phyloP scores from a whole-genome alignment of 169 alveolate species.

The Cryptosporidium sp. region DNA sequence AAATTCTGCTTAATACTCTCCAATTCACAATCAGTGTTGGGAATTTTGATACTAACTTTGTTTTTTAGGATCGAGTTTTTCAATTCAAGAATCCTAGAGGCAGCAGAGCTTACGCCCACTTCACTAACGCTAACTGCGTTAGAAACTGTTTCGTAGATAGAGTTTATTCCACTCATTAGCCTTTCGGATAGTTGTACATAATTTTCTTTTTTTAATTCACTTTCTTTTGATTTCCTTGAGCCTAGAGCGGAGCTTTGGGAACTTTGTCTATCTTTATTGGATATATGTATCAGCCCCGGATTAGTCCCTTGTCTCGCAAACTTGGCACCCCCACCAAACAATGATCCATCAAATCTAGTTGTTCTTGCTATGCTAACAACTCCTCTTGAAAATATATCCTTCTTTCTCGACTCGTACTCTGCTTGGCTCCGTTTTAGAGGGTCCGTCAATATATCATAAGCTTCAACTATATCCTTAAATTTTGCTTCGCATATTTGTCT shows the following conservation, averaged over 20 bases:
- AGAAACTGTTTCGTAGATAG: constrained; percentile 50
- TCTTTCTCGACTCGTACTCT: constrained; percentile 61
- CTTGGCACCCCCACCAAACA: constrained; percentile 74
- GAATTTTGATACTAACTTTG: neutral
- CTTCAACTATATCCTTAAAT: constrained; percentile 85
- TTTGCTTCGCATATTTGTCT: constrained; percentile 80
- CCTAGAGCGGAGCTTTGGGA: neutral
- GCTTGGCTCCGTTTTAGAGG: constrained; percentile 80
- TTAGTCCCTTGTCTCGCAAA: constrained; percentile 74
- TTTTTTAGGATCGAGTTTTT: constrained; percentile 26
- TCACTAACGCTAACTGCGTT: constrained; percentile 38
- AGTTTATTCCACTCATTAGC: constrained; percentile 13
- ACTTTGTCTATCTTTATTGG: neutral
- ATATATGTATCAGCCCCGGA: constrained; percentile 58
- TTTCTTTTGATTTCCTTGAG: neutral
- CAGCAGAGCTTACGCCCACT: neutral
- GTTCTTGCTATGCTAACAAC: constrained; percentile 54
- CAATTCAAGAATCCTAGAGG: constrained; percentile 32
- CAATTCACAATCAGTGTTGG: neutral
- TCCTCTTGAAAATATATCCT: constrained; percentile 51
- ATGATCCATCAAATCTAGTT: constrained; percentile 65
- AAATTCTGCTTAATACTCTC: no score
- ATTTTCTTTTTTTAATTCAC: neutral
- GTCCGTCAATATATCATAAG: constrained; percentile 84
- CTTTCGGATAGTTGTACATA: constrained; percentile 32